These are phyloP conservation scores for Knufia petricola DNA, from an alignment of 2,329 filamentous ascomycete genomes.

Conservation along the genomic window DNA sequence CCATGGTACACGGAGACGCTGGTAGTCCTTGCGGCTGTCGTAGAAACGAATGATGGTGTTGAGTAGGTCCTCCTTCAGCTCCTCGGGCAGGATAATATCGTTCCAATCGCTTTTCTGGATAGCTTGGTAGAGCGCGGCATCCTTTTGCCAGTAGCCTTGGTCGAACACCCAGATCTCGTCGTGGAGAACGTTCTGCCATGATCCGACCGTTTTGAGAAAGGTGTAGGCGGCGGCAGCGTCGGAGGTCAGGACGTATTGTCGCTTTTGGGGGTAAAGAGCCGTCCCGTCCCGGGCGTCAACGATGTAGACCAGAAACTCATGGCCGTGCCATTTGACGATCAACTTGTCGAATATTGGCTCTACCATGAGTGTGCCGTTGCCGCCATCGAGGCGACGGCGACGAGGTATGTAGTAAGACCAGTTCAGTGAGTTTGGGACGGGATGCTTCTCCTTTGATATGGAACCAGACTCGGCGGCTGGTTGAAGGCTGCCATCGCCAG, in stretches of 20 bases:
- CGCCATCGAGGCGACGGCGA: conserved; percentile 16
- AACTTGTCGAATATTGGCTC: conserved; percentile 18
- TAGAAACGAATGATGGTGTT: conserved; percentile 35
- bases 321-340: conserved; percentile 15
- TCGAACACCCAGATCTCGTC: conserved; percentile 38
- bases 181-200: conserved; percentile 23
- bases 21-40: conserved; percentile 31
- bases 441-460: neutral
- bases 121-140: conserved; percentile 30
- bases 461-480: too few species aligned
- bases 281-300: conserved; percentile 20
- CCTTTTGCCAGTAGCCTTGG: conserved; percentile 31
- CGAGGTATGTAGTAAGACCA: conserved; percentile 19
- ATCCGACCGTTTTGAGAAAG: conserved; percentile 14
- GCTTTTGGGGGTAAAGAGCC: conserved; percentile 10
- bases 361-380: conserved; percentile 14
- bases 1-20: conserved; percentile 38
- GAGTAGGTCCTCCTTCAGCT: conserved; percentile 35
- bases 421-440: conserved; percentile 10
- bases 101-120: conserved; percentile 36
- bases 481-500: conserved; percentile 31
- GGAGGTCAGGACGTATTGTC: conserved; percentile 20
- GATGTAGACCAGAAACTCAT: conserved; percentile 21
- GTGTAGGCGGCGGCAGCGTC: conserved; percentile 9
- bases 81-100: conserved; percentile 38